Evolutionary conservation across 2,329 filamentous ascomycete species (phyloP), one percentile per base, ranked within the genome.

Genomic region (Escovopsis sp.): DNA sequence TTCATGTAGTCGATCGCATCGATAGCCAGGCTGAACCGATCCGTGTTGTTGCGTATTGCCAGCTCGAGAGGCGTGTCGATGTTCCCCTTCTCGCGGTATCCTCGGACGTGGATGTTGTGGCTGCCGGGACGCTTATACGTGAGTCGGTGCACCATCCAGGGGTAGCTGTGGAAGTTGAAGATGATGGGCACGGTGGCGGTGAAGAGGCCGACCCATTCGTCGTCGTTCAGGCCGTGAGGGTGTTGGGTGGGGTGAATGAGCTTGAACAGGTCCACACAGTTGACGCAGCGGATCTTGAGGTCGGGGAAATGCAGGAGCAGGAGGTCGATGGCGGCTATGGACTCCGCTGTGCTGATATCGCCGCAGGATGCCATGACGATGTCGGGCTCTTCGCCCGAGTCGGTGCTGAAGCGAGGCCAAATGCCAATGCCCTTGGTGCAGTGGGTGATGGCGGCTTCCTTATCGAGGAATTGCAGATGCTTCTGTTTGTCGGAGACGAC

Each of bases 151-250:
- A 88, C 74, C 52, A 88, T 68, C 80, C 79, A 87, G 8, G 83
- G 82, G 63, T 88, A 87, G 29, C 76, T 81, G 65, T 88, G 83
- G 73, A 87, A 88, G 65, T 86, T 87, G 68, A 88, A 87, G 55
- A 87, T 76, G 55, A 85, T 67, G 16, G 82, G 83, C 49, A 70
- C 78, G 64, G 85, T 66, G 13, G 70, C 67, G 1, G 82, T 87
- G 67, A 88, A 88, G 48, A 86, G 63, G 33, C 79, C 67, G 12
- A 60, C 61, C 74, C 79, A 88, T 55, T 85, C 78, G 14, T 51
- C 48, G 50, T 84, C 76, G 0, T 67, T 70, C 43, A 87, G 67
- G 34, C 82, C 83, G 60, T 88, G 83, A 0, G 82, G 78, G 56
- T 88, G 83, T 51, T 85, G 75, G 15, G 60, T 64, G 43, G 75